Base-by-base conservation (phyloP, 2,329 filamentous ascomycete species). In the Talaromyces piceae region DNA sequence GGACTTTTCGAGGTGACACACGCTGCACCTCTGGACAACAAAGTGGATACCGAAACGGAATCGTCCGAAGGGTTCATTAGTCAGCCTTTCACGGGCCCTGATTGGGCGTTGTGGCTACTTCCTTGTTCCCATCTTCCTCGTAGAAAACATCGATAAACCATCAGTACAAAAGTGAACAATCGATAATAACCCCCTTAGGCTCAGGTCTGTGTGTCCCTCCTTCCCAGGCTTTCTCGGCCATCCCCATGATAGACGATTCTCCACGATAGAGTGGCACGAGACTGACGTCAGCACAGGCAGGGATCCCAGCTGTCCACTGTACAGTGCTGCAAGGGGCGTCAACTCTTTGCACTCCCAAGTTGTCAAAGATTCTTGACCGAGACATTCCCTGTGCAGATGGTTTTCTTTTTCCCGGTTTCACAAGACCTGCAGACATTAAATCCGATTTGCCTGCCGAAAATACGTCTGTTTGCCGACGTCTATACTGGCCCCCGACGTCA, bases 251-350 rank as follows among this genome's bases (percentile, higher is more conserved):
- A n/a, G n/a, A n/a, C n/a, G n/a, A n/a, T n/a, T n/a, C n/a, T n/a
- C n/a, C n/a, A n/a, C n/a, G n/a, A n/a, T n/a, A n/a, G 13, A 13
- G 11, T 18, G 39, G 20, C 39, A 43, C 39, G 23, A 43, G 39
- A 13, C 20, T 43, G 23, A 43, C 39, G 20, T 43, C 39, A 43
- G 39, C 39, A 12, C 39, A 9, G 23, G n/a, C 39, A 25, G 11
- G 20, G 39, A 22, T 16, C 39, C n/a, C n/a, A n/a, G n/a, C n/a
- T n/a, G n/a, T n/a, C n/a, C n/a, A n/a, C n/a, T 43, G 4, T 11
- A 8, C 33, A 20, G 33, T 37, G 8, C 28, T 46, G 44, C 44
- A 46, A 46, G 44, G 28, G 44, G 28, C 44, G 41, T 45, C 41
- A 28, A n/a, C n/a, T n/a, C n/a, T n/a, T n/a, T n/a, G n/a, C 41